These are phyloP conservation scores for Pichia heedii DNA, from an alignment of 805 yeast species.

Conservation along the genomic window DNA sequence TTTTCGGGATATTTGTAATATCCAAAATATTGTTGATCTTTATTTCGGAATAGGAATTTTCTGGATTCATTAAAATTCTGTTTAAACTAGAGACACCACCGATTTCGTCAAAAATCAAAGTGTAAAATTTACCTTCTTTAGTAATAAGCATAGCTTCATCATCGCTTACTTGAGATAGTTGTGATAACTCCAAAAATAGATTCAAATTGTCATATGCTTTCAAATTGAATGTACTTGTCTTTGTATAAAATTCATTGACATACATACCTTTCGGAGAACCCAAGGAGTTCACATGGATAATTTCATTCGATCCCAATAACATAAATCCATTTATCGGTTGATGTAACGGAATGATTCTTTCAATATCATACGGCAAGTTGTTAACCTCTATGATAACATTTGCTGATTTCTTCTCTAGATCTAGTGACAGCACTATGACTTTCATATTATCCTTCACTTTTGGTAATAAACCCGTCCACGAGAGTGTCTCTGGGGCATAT, in stretches of 20 bases:
- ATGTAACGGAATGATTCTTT: conserved; percentile 51
- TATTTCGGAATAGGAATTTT: conserved; percentile 16
- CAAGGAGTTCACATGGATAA: conserved; percentile 71
- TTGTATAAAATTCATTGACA: conserved; percentile 45
- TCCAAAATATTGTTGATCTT: conserved; percentile 30
- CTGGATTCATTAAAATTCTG: conserved; percentile 15
- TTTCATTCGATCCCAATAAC: conserved; percentile 63
- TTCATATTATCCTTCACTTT: conserved; percentile 52
- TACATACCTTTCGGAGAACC: conserved; percentile 59
- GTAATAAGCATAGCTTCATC: conserved; percentile 31
- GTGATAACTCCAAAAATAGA: conserved; percentile 47
- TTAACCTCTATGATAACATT: conserved; percentile 60
- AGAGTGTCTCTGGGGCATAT: conserved; percentile 27
- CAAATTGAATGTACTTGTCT: conserved; percentile 32
- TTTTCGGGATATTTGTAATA: conserved; percentile 31
- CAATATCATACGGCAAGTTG: conserved; percentile 67
- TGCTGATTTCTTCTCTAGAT: conserved; percentile 45
- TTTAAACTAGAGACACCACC: conserved; percentile 29
- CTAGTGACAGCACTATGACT: conserved; percentile 59
- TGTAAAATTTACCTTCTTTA: conserved; percentile 35
- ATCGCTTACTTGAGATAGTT: conserved; percentile 27
- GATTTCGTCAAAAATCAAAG: conserved; percentile 25
- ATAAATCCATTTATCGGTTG: conserved; percentile 64
- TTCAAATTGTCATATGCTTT: conserved; percentile 42
- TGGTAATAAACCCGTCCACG: conserved; percentile 75